Conservation (phyloP, 495 filamentous ascomycete species). For the Apiosordaria backusii region DNA sequence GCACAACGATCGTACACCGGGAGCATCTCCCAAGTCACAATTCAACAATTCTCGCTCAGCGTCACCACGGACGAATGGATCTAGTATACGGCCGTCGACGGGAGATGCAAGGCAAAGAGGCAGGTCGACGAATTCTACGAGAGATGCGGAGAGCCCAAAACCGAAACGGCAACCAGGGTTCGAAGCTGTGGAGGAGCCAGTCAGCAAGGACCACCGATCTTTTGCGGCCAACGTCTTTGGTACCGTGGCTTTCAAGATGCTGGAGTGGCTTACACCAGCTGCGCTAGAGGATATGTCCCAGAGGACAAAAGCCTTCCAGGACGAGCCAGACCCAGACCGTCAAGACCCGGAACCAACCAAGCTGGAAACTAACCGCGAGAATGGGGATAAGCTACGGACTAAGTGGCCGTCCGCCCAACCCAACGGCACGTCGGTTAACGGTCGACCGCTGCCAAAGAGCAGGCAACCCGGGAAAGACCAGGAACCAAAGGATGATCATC, state of each 20-base stretch:
- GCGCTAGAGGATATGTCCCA: slow-evolving; percentile 43
- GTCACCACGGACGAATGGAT: slow-evolving; percentile 12
- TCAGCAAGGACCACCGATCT: slow-evolving; percentile 73
- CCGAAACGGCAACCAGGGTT: slow-evolving; percentile 19
- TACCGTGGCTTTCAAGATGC: slow-evolving; percentile 70
- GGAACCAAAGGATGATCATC: slow-evolving; percentile 17
- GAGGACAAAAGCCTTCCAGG: slow-evolving; percentile 21
- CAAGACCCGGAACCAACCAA: neutral
- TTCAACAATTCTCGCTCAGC: slow-evolving; percentile 1
- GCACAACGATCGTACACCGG: slow-evolving; percentile 17
- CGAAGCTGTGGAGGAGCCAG: slow-evolving; percentile 43
- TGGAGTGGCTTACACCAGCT: slow-evolving; percentile 69
- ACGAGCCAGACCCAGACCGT: slow-evolving; percentile 5
- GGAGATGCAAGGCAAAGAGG: neutral
- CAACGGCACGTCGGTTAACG: neutral
- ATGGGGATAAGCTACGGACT: neutral
- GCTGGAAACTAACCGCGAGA: slow-evolving; percentile 6
- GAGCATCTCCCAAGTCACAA: slow-evolving; percentile 11
- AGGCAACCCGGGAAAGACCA: slow-evolving; percentile 10
- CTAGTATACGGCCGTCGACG: neutral
- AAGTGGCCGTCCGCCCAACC: neutral
- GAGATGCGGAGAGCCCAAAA: slow-evolving; percentile 1
- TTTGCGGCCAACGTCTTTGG: slow-evolving; percentile 81
- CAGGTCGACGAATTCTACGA: neutral
- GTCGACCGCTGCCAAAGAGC: neutral